These are phyloP conservation scores for Massariosphaeria phaeospora DNA, from an alignment of 495 filamentous ascomycete genomes.

Conservation along the genomic window DNA sequence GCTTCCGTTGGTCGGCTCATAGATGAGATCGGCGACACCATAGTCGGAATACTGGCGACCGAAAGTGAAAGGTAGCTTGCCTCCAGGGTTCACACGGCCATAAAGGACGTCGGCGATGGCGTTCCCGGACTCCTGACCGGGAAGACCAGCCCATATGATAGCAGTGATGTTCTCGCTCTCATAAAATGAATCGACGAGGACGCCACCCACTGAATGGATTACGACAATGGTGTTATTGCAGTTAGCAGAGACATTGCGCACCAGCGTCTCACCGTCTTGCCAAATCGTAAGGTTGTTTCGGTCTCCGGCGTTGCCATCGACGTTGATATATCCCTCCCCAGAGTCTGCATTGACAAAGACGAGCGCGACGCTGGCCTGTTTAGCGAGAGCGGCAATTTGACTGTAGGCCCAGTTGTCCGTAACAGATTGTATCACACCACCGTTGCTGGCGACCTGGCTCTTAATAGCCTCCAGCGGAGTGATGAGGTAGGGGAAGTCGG, in stretches of 20 bases:
- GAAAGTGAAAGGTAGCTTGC: slow-evolving; percentile 84
- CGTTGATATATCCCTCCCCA: slow-evolving; percentile 79
- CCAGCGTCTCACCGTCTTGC: slow-evolving; percentile 71
- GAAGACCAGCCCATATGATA: slow-evolving; percentile 86
- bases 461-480: slow-evolving; percentile 84
- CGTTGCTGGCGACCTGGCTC: slow-evolving; percentile 58
- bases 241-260: slow-evolving; percentile 66
- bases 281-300: slow-evolving; percentile 91
- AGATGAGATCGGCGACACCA: slow-evolving; percentile 69
- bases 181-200: slow-evolving; percentile 71
- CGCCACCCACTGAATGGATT: slow-evolving; percentile 79
- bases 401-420: slow-evolving; percentile 66
- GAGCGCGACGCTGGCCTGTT: slow-evolving; percentile 65
- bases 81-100: slow-evolving; percentile 79
- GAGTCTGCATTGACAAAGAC: slow-evolving; percentile 87
- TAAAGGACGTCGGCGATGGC: slow-evolving; percentile 89
- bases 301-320: slow-evolving; percentile 84
- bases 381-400: slow-evolving; percentile 57
- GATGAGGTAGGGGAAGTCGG: slow-evolving; percentile 87
- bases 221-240: slow-evolving; percentile 93
- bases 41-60: slow-evolving; percentile 68
- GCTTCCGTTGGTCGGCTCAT: slow-evolving; percentile 65
- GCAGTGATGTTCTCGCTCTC: slow-evolving; percentile 88
- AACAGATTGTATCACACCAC: slow-evolving; percentile 64
- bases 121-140: slow-evolving; percentile 88